phyloP scores from a whole-genome alignment of 140 eudicot genomes.

The Bidens hawaiensis region DNA sequence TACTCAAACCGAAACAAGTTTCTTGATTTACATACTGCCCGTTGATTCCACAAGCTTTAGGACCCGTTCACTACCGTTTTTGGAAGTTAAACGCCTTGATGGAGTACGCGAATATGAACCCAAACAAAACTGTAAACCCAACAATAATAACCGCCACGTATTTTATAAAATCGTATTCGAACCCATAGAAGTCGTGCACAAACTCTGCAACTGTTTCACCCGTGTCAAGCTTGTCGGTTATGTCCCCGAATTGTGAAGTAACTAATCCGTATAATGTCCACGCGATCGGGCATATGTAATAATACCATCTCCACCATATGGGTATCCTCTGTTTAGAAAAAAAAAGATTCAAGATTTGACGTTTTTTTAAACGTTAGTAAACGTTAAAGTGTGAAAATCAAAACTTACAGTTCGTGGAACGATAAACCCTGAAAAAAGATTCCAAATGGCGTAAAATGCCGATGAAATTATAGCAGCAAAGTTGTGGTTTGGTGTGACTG shows the following conservation, averaged over 20 bases:
- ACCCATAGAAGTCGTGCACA: constrained; percentile 43
- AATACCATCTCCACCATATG: constrained; percentile 84
- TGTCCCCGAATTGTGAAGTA: constrained; percentile 61
- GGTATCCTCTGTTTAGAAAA: constrained; percentile 56
- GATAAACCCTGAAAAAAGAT: constrained; percentile 69
- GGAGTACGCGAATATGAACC: constrained; percentile 61
- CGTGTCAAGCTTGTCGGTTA: constrained; percentile 38
- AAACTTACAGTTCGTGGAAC: constrained; percentile 66
- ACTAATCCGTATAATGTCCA: constrained; percentile 69
- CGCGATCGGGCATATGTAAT: constrained; percentile 50
- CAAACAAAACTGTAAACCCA: constrained; percentile 50
- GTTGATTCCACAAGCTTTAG: constrained; percentile 16
- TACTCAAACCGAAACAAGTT: constrained; percentile 20
- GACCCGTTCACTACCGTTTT: constrained; percentile 39
- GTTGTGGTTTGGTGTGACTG: constrained; percentile 60
- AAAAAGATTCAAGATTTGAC: constrained; percentile 6
- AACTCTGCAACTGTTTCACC: constrained; percentile 49
- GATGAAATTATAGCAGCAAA: constrained; percentile 64
- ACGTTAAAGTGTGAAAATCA: neutral
- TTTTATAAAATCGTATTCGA: constrained; percentile 38
- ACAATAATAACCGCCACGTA: constrained; percentile 46
- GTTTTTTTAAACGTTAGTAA: neutral
- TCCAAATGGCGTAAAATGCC: constrained; percentile 65
- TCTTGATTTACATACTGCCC: constrained; percentile 28
- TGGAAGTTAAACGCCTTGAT: constrained; percentile 75